Conservation (phyloP, 805 yeast genomes). For the Teunomyces kruisii region DNA sequence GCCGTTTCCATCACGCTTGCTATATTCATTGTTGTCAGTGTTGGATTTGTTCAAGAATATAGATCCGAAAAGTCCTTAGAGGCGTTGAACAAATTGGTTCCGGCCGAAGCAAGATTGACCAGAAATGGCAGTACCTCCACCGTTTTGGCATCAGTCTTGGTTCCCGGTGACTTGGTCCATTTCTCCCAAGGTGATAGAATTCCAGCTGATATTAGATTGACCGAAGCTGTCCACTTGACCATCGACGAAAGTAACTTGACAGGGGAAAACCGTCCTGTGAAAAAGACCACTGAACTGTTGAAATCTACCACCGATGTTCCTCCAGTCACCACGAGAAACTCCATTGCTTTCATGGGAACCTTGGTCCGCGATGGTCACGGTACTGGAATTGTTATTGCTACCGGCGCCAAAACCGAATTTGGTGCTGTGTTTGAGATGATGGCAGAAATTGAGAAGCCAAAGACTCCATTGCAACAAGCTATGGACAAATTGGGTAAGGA, state of each 20-base stretch:
- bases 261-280: conserved; percentile 90
- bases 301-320: conserved; percentile 29
- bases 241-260: conserved; percentile 94
- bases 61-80: conserved; percentile 92
- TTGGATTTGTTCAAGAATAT: conserved; percentile 96
- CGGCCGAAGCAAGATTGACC: conserved; percentile 92
- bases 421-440: conserved; percentile 96
- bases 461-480: conserved; percentile 91
- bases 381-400: conserved; percentile 87
- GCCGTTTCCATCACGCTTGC: conserved; percentile 94
- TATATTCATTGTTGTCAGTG: conserved; percentile 88
- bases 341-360: conserved; percentile 96
- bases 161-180: conserved; percentile 93
- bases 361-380: conserved; percentile 96
- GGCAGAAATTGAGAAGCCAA: conserved; percentile 93
- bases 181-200: conserved; percentile 92
- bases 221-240: conserved; percentile 72
- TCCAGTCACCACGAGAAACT: conserved; percentile 66
- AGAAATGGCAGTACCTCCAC: conserved; percentile 76
- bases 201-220: conserved; percentile 90
- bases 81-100: conserved; percentile 89
- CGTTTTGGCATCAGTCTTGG: conserved; percentile 83
- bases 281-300: conserved; percentile 55
- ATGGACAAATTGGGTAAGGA: conserved; percentile 97
- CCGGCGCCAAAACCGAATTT: conserved; percentile 86